These are phyloP conservation scores for Kwoniella mangroviensis DNA, from an alignment of 768 basidiomycete species.

Conservation along the genomic window DNA sequence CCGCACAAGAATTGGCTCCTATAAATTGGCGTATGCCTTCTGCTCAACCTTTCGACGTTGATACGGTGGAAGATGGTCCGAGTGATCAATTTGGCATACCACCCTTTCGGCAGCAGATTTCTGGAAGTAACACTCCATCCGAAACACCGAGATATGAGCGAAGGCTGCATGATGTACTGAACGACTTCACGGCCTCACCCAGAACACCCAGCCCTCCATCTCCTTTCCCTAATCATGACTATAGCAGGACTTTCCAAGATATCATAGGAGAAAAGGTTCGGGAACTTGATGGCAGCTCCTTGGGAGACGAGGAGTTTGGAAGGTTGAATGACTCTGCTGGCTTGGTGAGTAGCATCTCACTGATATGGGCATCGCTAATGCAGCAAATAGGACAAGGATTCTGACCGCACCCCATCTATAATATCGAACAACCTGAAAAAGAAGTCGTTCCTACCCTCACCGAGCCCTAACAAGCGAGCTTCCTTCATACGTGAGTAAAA, in stretches of 20 bases:
- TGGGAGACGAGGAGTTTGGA: conserved; percentile 32
- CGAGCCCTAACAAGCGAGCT: conserved; percentile 25
- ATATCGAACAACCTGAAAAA: conserved; percentile 1
- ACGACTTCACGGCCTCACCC: background rate
- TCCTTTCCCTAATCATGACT: background rate
- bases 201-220: background rate
- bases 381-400: background rate
- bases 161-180: conserved; percentile 5
- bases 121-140: background rate
- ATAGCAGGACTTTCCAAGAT: conserved; percentile 17
- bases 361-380: background rate
- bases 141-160: conserved; percentile 6
- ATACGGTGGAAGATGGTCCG: conserved; percentile 25
- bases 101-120: background rate
- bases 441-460: conserved; percentile 9
- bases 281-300: background rate
- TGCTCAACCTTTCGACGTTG: background rate
- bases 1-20: background rate
- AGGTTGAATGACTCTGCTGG: conserved; percentile 12
- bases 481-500: conserved; percentile 32
- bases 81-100: conserved; percentile 17
- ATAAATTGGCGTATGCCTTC: conserved; percentile 24
- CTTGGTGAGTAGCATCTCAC: conserved; percentile 14
- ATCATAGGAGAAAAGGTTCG: conserved; percentile 21
- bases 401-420: conserved; percentile 21